Conservation (phyloP, 2,329 filamentous ascomycete species). For the Diaporthe ampelina region DNA sequence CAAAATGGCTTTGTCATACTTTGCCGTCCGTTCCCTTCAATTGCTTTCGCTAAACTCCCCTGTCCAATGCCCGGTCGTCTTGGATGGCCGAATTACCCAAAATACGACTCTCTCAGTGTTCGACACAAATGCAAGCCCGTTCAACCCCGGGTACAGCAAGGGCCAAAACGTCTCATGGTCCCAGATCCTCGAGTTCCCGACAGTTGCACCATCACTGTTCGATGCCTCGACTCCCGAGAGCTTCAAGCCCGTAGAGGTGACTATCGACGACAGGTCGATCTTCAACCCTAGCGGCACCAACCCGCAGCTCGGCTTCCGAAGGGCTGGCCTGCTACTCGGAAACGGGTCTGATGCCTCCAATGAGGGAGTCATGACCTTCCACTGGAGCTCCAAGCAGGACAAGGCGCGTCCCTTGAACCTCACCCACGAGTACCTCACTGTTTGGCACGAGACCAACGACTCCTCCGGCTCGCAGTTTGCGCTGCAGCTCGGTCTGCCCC, state of each 20-base stretch:
- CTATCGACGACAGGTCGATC: slow-evolving; percentile 57
- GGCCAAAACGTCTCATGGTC: slow-evolving; percentile 8
- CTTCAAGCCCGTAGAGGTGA: slow-evolving; percentile 16
- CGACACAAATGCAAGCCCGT: not conserved
- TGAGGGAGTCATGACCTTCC: slow-evolving; percentile 70
- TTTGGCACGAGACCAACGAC: slow-evolving; percentile 62
- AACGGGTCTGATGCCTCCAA: slow-evolving; percentile 65
- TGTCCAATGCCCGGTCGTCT: not conserved
- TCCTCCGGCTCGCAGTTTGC: slow-evolving; percentile 65
- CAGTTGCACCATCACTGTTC: not conserved
- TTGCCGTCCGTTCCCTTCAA: slow-evolving; percentile 24
- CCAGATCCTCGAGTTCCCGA: not conserved
- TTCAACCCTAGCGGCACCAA: slow-evolving; percentile 64
- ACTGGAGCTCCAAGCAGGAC: slow-evolving; percentile 71
- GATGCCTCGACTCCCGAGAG: not conserved
- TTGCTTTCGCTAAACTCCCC: not conserved
- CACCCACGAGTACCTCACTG: slow-evolving; percentile 72
- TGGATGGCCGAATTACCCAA: slow-evolving; percentile 9
- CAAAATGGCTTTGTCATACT: slow-evolving; percentile 15
- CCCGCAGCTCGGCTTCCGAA: slow-evolving; percentile 70
- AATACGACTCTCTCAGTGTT: not conserved
- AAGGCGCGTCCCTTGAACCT: slow-evolving; percentile 65
- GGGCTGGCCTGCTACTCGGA: slow-evolving; percentile 67
- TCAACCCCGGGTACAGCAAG: slow-evolving; percentile 16
- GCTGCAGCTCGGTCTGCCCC: slow-evolving; percentile 68